phyloP scores from a whole-genome alignment of 495 filamentous ascomycete genomes.

The Aspergillus diversus region DNA sequence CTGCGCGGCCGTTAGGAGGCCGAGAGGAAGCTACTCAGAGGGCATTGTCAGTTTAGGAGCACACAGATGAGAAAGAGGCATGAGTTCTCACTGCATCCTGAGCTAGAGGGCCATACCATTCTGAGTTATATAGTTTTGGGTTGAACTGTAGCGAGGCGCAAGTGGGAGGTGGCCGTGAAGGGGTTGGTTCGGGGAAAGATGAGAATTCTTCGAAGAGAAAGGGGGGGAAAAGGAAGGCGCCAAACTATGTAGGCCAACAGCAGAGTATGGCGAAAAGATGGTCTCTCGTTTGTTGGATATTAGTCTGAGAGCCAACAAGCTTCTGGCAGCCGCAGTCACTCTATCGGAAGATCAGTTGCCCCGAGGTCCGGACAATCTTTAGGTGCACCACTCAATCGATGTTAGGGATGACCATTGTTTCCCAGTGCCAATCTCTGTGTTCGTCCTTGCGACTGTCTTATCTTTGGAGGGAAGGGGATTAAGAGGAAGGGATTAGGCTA shows the following conservation, averaged over 20 bases:
- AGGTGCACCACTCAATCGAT: too few relatives aligned
- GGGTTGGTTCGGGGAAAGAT: background rate
- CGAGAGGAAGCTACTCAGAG: conserved; percentile 75
- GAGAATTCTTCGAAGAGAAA: background rate
- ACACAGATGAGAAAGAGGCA: background rate
- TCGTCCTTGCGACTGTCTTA: too few relatives aligned
- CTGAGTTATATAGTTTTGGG: conserved; percentile 1
- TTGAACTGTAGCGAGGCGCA: conserved; percentile 3
- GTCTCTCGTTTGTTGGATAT: too few relatives aligned
- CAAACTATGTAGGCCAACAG: too few relatives aligned
- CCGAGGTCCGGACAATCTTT: too few relatives aligned
- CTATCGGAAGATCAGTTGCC: too few relatives aligned
- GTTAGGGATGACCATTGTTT: too few relatives aligned
- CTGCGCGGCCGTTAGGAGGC: conserved; percentile 90
- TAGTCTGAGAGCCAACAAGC: conserved; percentile 16
- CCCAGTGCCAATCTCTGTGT: too few relatives aligned
- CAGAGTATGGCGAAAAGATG: too few relatives aligned
- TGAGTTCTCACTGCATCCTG: background rate
- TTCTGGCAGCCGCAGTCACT: conserved; percentile 3
- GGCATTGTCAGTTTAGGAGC: conserved; percentile 11
- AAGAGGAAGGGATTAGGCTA: background rate
- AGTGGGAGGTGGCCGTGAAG: background rate
- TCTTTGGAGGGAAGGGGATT: background rate
- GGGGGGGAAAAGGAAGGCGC: too few relatives aligned
- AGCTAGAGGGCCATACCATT: conserved; percentile 25